Evolutionary conservation across 352 stramenopile species (phyloP).

Genomic region (Pythium dissotocum): DNA sequence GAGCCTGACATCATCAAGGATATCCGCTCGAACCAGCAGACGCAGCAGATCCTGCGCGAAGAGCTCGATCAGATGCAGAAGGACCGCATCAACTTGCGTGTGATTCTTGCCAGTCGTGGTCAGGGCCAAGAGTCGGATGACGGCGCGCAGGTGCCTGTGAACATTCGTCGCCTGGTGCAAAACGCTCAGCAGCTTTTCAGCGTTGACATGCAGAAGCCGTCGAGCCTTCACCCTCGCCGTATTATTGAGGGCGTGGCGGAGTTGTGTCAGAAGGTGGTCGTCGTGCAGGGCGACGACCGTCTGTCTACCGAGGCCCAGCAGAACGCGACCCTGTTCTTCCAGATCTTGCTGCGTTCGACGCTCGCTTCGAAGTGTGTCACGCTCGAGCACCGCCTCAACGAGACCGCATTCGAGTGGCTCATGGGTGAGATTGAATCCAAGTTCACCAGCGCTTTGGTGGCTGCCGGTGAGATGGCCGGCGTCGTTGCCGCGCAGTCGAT

Average conservation of each 20-base stretch:
- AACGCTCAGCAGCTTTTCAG: constrained; percentile 95
- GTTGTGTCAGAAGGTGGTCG: constrained; percentile 94
- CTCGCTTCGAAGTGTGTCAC: constrained; percentile 97
- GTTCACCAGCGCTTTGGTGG: constrained; percentile 95
- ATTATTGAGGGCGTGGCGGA: constrained; percentile 92
- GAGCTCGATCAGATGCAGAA: constrained; percentile 94
- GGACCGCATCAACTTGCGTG: constrained; percentile 93
- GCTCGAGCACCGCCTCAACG: constrained; percentile 94
- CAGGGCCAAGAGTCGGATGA: constrained; percentile 93
- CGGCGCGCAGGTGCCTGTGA: constrained; percentile 90
- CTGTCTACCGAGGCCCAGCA: constrained; percentile 96
- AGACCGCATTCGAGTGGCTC: constrained; percentile 95
- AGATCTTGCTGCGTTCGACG: constrained; percentile 96
- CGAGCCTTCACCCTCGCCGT: constrained; percentile 90
- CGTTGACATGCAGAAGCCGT: constrained; percentile 93
- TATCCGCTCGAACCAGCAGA: constrained; percentile 93
- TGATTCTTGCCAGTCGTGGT: constrained; percentile 95
- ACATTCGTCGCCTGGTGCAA: constrained; percentile 94
- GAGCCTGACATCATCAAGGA: constrained; percentile 87
- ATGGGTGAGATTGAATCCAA: constrained; percentile 97
- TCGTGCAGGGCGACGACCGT: constrained; percentile 94
- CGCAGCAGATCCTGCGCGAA: constrained; percentile 92
- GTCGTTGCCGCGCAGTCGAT: constrained; percentile 99
- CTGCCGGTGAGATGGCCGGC: constrained; percentile 97
- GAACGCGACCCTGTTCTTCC: constrained; percentile 98